Evolutionary conservation across 805 yeast species (phyloP), one percentile per base, ranked within the genome.

Genomic region (Monosporozyma aerobia): DNA sequence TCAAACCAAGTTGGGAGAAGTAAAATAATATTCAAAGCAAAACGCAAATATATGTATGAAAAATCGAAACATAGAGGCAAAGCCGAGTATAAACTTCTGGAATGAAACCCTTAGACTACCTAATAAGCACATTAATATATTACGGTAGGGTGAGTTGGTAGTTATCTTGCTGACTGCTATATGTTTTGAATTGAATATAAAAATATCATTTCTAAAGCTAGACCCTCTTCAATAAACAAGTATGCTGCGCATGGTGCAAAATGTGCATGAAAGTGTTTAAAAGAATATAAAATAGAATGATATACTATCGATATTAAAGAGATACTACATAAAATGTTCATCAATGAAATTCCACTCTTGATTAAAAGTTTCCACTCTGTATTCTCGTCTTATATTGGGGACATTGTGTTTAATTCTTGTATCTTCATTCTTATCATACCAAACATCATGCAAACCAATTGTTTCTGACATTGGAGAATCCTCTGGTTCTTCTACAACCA

Each of bases 1-100:
- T 69, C 10, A 48, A 57, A 43, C 71, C 72, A 23, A 69, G 72
- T 51, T 69, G 72, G 72, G 56, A 57, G 2, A 55, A 54, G 45
- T 54, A 48, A 19, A 39, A 7, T 1, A 23, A 35, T 35, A 35
- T 13, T n/a, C 14, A 35, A 56, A 27, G 29, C 7, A 27, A 5
- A 5, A 27, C 29, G 29, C 29, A 27, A 5, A 5, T 27, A 27
- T 27, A 27, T 27, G 29, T 27, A 5, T 27, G 29, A 27, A 7
- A 27, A 27, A 27, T 5, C 29, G 7, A 27, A 27, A 27, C 7
- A 27, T 27, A 27, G 29, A 27, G 29, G 29, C 7, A 27, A 27
- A 27, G 19, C 29, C 5, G 5, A 27, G 7, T 2, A 27, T 27
- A 27, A 27, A 27, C 7, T 27, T 27, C 29, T 27, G 29, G 2